Base-by-base conservation (phyloP, 805 yeast genomes). In the Wickerhamiella domercqiae region DNA sequence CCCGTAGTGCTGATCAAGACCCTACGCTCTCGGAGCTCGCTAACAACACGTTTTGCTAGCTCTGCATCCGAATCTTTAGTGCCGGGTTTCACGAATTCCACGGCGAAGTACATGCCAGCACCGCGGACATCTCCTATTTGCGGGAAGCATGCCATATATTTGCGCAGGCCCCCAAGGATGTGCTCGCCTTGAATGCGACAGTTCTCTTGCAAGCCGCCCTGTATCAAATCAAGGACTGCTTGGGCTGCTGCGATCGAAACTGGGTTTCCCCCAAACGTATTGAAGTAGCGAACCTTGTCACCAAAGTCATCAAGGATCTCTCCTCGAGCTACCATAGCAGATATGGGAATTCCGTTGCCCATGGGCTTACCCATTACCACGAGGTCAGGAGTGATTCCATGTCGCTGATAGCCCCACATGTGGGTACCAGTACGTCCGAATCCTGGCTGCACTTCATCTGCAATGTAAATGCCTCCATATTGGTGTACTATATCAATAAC, bases 371-470 rank as follows among this genome's bases (percentile, higher is more conserved):
- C 44, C 35, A 37, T 34, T 4, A 35, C 44, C 3, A 40, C 41
- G 11, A 40, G 29, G 28, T 40, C 44, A 4, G 44, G 44, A 11
- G 15, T 39, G 25, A 40, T 35, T 7, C 34, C 31, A 28, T 40
- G 44, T 13, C 35, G 41, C 35, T 40, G 44, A 39, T 37, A 40
- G 9, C 44, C 44, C 44, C 44, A 40, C 30, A 34, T 34, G 22
- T 34, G 29, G 19, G 6, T 7, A 14, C 44, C 44, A n/a, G 41
- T 37, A 24, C 44, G 44, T 3, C 39, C 41, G 37, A 40, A 40
- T 7, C 44, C 44, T 5, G 44, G 44, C 39, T 40, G 44, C 7
- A 40, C 44, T 24, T 40, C 44, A 21, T 40, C 44, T 9, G 44
- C 44, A 19, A 40, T 40, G 34, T 40, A 40, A 5, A 40, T 28